Percentiles rank a stretch among this genome's conserved stretches.
phyloP scores from a whole-genome alignment of 2,329 filamentous ascomycete species.

The Aspergillus nomiae region DNA sequence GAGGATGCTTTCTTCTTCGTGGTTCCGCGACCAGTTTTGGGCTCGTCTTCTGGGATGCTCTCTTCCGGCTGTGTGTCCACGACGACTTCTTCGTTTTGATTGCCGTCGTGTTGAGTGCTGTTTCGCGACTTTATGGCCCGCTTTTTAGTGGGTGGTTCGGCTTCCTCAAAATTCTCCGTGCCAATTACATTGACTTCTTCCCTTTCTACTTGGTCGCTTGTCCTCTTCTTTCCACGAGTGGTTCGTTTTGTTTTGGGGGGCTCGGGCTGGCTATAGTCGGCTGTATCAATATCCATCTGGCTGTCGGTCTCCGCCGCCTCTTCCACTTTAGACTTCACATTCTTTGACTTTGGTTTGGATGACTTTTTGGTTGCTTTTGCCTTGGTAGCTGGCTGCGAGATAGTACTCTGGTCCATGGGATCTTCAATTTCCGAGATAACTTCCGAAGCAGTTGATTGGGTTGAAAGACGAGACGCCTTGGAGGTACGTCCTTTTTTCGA shows the following conservation, averaged over 20 bases:
- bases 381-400: slow-evolving; percentile 51
- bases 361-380: slow-evolving; percentile 55
- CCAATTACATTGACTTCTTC: slow-evolving; percentile 24
- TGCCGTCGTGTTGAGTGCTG: slow-evolving; percentile 46
- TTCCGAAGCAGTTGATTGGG: slow-evolving; percentile 54
- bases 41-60: slow-evolving; percentile 28
- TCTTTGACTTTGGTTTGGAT: slow-evolving; percentile 38
- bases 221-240: slow-evolving; percentile 61
- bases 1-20: slow-evolving; percentile 43
- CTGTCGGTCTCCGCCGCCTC: slow-evolving; percentile 47
- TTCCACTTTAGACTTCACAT: slow-evolving; percentile 41
- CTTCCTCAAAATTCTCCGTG: slow-evolving; percentile 22
- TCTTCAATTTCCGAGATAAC: slow-evolving; percentile 49
- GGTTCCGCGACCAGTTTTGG: slow-evolving; percentile 49
- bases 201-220: slow-evolving; percentile 57
- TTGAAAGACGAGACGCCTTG: slow-evolving; percentile 68
- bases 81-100: slow-evolving; percentile 44
- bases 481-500: slow-evolving; percentile 62
- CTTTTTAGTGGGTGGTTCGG: slow-evolving; percentile 58
- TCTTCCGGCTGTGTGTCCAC: slow-evolving; percentile 20
- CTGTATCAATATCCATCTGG: slow-evolving; percentile 33
- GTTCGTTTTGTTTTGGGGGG: slow-evolving; percentile 38
- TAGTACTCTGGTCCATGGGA: slow-evolving; percentile 60
- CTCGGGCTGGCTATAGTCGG: slow-evolving; percentile 30
- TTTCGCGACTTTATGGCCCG: slow-evolving; percentile 56